phyloP scores from a whole-genome alignment of 225 moss, liverwort and hornwort genomes.

The Sphagnum tenellum region DNA sequence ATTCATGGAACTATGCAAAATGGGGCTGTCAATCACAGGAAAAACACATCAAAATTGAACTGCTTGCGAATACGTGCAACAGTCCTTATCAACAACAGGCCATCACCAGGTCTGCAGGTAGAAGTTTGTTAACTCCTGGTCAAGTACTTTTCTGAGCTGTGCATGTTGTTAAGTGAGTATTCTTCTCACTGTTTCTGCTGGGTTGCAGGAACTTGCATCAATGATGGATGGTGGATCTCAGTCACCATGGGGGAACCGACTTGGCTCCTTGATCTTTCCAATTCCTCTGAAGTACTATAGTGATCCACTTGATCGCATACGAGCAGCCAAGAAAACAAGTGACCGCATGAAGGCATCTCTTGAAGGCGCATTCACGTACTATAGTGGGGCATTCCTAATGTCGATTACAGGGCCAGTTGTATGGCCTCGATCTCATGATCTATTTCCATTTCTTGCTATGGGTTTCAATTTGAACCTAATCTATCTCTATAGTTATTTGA shows the following conservation, averaged over 20 bases:
- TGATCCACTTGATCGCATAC: constrained; percentile 52
- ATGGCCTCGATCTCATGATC: background rate
- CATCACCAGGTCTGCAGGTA: constrained; percentile 72
- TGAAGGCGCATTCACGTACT: constrained; percentile 69
- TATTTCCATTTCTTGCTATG: no score
- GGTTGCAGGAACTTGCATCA: constrained; percentile 63
- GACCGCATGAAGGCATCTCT: constrained; percentile 60
- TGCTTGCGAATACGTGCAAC: constrained; percentile 31
- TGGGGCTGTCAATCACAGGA: background rate
- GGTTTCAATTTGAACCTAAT: no score
- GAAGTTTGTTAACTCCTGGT: no score
- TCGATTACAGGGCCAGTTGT: constrained; percentile 48
- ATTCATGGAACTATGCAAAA: background rate
- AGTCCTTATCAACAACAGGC: constrained; percentile 64
- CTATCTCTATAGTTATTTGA: no score
- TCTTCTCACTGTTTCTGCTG: no score
- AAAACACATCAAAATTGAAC: constrained; percentile 18
- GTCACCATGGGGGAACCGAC: constrained; percentile 75
- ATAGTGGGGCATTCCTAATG: constrained; percentile 46
- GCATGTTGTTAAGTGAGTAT: no score
- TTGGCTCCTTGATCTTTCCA: constrained; percentile 66
- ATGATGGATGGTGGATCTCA: constrained; percentile 91
- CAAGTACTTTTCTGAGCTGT: no score
- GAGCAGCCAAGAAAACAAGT: constrained; percentile 18
- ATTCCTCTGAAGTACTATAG: constrained; percentile 39